Conservation (phyloP, 768 basidiomycete genomes). For the Kwoniella sp. region DNA sequence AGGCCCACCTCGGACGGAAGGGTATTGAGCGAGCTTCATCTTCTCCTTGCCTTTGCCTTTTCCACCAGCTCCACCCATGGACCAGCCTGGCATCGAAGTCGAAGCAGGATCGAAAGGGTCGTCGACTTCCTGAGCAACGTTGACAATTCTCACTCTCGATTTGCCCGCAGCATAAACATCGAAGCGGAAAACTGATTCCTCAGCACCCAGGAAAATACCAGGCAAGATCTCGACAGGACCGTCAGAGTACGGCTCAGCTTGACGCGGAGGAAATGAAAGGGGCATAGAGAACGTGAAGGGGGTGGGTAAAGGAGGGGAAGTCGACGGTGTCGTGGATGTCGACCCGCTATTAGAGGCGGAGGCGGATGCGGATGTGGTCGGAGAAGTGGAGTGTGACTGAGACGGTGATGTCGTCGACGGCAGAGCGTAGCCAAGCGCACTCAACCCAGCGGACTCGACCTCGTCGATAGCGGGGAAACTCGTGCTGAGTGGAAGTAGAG, state of each 20-base stretch:
- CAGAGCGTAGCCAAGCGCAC: constrained; percentile 8
- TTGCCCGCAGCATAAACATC: constrained; percentile 24
- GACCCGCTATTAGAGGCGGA: constrained; percentile 22
- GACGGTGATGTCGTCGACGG: constrained; percentile 14
- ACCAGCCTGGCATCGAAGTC: constrained; percentile 6
- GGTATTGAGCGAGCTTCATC: constrained; percentile 30
- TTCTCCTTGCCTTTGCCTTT: constrained; percentile 38
- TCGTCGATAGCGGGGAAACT: constrained; percentile 16
- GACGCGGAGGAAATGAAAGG: constrained; percentile 1
- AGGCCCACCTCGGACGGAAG: constrained; percentile 14
- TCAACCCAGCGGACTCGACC: not conserved
- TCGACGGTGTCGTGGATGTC: constrained; percentile 24
- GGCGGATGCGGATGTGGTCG: constrained; percentile 22
- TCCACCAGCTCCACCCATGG: constrained; percentile 6
- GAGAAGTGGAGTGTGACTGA: constrained; percentile 8
- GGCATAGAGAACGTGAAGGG: constrained; percentile 22
- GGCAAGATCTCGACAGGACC: constrained; percentile 53
- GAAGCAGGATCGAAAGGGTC: constrained; percentile 37
- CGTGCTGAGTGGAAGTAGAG: not conserved
- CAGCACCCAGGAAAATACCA: constrained; percentile 51
- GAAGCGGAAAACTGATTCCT: constrained; percentile 41
- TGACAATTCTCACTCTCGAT: constrained; percentile 42
- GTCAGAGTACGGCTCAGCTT: constrained; percentile 40
- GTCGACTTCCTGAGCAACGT: constrained; percentile 55
- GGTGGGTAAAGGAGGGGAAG: constrained; percentile 26